Percentiles rank a stretch among this genome's conserved stretches.
Conservation (phyloP, 768 basidiomycete species). For the Macrocybe gigantea region DNA sequence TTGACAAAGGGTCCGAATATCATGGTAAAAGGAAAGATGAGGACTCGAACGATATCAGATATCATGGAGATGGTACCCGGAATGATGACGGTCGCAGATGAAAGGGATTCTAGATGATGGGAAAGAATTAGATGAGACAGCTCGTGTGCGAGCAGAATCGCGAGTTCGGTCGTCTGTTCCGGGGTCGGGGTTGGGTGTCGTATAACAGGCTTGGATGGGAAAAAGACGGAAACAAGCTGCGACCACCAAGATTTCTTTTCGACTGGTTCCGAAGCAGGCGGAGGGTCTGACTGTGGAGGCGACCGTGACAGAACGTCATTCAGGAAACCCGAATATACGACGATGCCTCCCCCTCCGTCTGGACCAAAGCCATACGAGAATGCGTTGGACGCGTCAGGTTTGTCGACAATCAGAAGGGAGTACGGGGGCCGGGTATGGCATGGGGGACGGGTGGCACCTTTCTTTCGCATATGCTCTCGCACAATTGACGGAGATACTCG, state of each 20-base stretch:
- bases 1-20: slow-evolving; percentile 93
- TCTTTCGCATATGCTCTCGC: slow-evolving; percentile 42
- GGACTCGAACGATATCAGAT: slow-evolving; percentile 69
- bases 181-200: slow-evolving; percentile 56
- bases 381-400: slow-evolving; percentile 79
- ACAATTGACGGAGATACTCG: slow-evolving; percentile 59
- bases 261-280: slow-evolving; percentile 10
- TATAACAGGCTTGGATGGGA: slow-evolving; percentile 22
- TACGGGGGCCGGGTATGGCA: slow-evolving; percentile 80
- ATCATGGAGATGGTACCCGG: slow-evolving; percentile 75
- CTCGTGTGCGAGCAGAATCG: slow-evolving; percentile 90
- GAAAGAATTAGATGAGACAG: slow-evolving; percentile 86
- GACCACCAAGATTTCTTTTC: slow-evolving; percentile 38
- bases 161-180: slow-evolving; percentile 84
- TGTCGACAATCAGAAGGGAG: slow-evolving; percentile 84
- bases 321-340: slow-evolving; percentile 91
- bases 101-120: slow-evolving; percentile 90
- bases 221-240: slow-evolving; percentile 40
- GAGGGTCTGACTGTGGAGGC: slow-evolving; percentile 18
- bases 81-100: slow-evolving; percentile 74
- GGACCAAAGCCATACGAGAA: slow-evolving; percentile 96
- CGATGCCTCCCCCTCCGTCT: slow-evolving; percentile 87
- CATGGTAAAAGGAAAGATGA: slow-evolving; percentile 88
- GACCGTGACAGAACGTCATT: slow-evolving; percentile 70
- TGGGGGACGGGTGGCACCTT: slow-evolving; percentile 41